These are phyloP conservation scores for Ceratobasidium sp. DNA, from an alignment of 1,284 basidiomycete species.

Conservation along the genomic window DNA sequence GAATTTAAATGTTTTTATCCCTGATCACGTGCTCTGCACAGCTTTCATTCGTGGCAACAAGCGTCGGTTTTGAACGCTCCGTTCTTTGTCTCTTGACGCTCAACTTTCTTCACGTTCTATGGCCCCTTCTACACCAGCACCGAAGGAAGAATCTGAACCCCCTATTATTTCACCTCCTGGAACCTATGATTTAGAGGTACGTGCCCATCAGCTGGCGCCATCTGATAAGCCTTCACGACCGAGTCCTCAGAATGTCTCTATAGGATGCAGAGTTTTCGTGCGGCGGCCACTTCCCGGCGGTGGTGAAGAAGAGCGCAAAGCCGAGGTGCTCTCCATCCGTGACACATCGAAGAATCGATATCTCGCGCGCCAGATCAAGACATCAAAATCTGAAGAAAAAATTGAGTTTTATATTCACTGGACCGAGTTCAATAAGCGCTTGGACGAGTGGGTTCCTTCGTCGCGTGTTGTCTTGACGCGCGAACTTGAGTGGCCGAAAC, in stretches of 20 bases:
- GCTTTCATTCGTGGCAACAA: constrained; percentile 44
- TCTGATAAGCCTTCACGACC: constrained; percentile 44
- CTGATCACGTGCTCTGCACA: constrained; percentile 42
- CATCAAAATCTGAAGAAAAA: constrained; percentile 74
- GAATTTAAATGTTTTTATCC: constrained; percentile 29
- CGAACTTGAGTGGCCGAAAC: constrained; percentile 97
- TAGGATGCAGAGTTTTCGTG: constrained; percentile 95
- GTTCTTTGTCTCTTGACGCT: constrained; percentile 12
- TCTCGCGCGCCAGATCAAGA: constrained; percentile 63
- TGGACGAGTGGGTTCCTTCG: constrained; percentile 98
- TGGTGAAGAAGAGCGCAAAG: constrained; percentile 86
- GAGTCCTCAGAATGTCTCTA: constrained; percentile 76
- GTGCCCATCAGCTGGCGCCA: constrained; percentile 10
- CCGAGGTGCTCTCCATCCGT: constrained; percentile 92
- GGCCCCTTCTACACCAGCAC: constrained; percentile 43
- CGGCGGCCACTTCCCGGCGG: constrained; percentile 80
- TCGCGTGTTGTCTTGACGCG: constrained; percentile 85
- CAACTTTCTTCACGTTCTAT: neutral
- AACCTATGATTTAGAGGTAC: constrained; percentile 42
- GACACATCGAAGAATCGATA: constrained; percentile 77
- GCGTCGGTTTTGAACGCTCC: neutral
- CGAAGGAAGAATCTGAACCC: constrained; percentile 42
- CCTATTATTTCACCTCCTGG: constrained; percentile 42
- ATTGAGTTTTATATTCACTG: constrained; percentile 97
- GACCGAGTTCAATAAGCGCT: constrained; percentile 97